Conservation (phyloP, 305 asterid species). For the Lippia alba region DNA sequence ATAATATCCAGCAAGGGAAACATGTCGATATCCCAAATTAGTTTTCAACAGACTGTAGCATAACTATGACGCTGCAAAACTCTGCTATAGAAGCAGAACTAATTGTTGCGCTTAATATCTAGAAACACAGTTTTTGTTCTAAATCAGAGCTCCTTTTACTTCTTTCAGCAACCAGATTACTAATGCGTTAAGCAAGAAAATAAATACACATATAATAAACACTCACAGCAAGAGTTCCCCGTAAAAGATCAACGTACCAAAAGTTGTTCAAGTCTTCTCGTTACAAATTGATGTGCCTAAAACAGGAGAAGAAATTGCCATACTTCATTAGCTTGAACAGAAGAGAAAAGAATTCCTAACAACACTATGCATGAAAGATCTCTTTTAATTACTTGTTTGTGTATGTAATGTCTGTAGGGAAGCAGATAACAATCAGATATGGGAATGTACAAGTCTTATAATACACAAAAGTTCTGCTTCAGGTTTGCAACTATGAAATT, state of each 20-base stretch:
- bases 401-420: not conserved
- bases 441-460: not conserved
- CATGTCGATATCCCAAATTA: not conserved
- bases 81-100: slow-evolving; percentile 1
- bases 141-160: slow-evolving; percentile 1
- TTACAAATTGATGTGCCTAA: slow-evolving; percentile 91
- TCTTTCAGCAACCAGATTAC: slow-evolving; percentile 16
- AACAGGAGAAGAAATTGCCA: slow-evolving; percentile 38
- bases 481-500: slow-evolving; percentile 11
- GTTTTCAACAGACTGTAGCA: slow-evolving; percentile 10
- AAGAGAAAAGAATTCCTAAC: slow-evolving; percentile 8
- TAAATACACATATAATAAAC: slow-evolving; percentile 8
- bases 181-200: slow-evolving; percentile 8
- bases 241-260: slow-evolving; percentile 67
- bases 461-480: not conserved
- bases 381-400: not conserved
- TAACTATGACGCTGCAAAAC: slow-evolving; percentile 15
- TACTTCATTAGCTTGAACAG: slow-evolving; percentile 18
- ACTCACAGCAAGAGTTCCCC: slow-evolving; percentile 16
- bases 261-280: slow-evolving; percentile 90
- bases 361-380: slow-evolving; percentile 3
- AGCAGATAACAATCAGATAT: slow-evolving; percentile 12
- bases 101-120: slow-evolving; percentile 4
- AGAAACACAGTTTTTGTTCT: slow-evolving; percentile 17
- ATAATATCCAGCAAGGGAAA: slow-evolving; percentile 20